A percentile compares a stretch with the other conserved stretches of the same genome.
Evolutionary conservation across 1,139 yeast genomes (phyloP).

Genomic region (Hemisphaericaspora xylofermentans): DNA sequence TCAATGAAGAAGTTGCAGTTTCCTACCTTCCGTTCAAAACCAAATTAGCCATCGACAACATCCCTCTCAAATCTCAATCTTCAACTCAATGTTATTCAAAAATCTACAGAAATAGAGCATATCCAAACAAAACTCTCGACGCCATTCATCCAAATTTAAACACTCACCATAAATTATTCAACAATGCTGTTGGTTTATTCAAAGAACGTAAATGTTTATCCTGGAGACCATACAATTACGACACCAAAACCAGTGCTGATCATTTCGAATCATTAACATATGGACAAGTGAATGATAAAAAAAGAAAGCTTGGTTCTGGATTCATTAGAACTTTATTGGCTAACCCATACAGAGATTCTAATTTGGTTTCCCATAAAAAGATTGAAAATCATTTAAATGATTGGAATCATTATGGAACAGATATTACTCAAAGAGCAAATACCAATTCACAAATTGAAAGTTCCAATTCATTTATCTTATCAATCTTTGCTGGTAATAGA

Average conservation of each 20-base stretch:
- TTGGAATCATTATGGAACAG: conserved; percentile 18
- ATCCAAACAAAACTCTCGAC: conserved; percentile 7
- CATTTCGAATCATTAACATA: conserved; percentile 19
- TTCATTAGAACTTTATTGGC: conserved; percentile 22
- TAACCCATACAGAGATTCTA: conserved; percentile 21
- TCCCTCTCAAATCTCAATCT: conserved; percentile 7
- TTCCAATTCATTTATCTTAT: conserved; percentile 29
- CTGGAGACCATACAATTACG: conserved; percentile 25
- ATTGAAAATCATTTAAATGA: conserved; percentile 22
- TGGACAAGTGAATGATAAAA: conserved; percentile 15
- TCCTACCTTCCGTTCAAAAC: conserved; percentile 15
- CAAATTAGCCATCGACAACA: conserved; percentile 4
- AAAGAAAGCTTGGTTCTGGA: conserved; percentile 30
- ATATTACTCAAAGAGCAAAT: conserved; percentile 5
- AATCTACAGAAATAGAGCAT: conserved; percentile 14
- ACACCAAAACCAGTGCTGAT: conserved; percentile 17
- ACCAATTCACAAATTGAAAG: conserved; percentile 12
- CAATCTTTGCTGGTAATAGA: conserved; percentile 35
- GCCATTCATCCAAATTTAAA: conserved; percentile 21
- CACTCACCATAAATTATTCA: conserved; percentile 30
- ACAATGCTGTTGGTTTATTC: conserved; percentile 20
- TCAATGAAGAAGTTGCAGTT: conserved; percentile 12
- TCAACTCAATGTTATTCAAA: conserved; percentile 11
- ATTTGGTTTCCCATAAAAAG: conserved; percentile 20
- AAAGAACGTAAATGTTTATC: conserved; percentile 30